phyloP scores from a whole-genome alignment of 1,284 basidiomycete genomes.

The Earliella scabrosa region DNA sequence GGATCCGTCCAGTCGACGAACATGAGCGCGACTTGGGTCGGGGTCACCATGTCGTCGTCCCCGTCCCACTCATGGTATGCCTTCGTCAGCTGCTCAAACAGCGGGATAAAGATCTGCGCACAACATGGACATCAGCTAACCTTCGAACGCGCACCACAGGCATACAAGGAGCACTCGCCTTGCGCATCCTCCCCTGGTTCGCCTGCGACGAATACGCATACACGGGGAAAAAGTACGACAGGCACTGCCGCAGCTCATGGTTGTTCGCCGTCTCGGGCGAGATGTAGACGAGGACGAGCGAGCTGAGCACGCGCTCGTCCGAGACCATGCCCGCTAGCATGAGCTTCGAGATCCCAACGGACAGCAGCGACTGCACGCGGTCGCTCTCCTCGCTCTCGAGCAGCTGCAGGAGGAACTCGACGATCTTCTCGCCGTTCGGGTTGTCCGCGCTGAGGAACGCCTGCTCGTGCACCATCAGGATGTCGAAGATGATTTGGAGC shows the following conservation, averaged over 20 bases:
- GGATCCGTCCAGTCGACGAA: constrained; percentile 96
- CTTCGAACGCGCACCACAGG: not conserved
- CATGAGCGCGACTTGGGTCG: constrained; percentile 82
- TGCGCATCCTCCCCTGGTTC: constrained; percentile 84
- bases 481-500: constrained; percentile 88
- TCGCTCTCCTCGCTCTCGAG: constrained; percentile 78
- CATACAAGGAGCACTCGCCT: constrained; percentile 53
- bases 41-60: constrained; percentile 80
- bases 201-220: constrained; percentile 86
- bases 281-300: constrained; percentile 84
- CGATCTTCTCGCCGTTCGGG: constrained; percentile 64
- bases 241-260: constrained; percentile 88
- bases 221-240: constrained; percentile 96
- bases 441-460: constrained; percentile 68
- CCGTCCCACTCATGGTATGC: constrained; percentile 77
- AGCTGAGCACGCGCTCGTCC: constrained; percentile 78
- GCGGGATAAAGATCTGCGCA: constrained; percentile 77
- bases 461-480: constrained; percentile 88
- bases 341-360: constrained; percentile 88
- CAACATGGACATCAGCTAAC: not conserved
- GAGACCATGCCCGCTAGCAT: constrained; percentile 85
- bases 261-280: constrained; percentile 88
- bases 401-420: constrained; percentile 77
- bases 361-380: constrained; percentile 81
- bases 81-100: constrained; percentile 72